Conservation (phyloP, 257 asterid species). For the Solanum clarkiae region DNA sequence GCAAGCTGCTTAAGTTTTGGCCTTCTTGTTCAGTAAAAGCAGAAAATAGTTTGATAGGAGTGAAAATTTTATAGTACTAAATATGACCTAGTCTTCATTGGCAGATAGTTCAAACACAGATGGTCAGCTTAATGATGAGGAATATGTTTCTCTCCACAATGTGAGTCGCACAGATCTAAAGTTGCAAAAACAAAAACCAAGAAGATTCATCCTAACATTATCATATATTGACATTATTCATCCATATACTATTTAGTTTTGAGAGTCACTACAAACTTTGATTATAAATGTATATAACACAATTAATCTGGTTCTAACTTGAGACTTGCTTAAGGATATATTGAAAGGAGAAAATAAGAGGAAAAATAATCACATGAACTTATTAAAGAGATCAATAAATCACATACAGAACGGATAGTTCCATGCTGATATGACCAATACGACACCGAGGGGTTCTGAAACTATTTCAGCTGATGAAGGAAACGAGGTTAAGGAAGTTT, state of each 20-base stretch:
- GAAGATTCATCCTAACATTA: not conserved
- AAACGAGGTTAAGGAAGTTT: slow-evolving; percentile 46
- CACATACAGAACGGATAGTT: slow-evolving; percentile 84
- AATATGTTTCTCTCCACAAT: not conserved
- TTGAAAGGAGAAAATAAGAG: not conserved
- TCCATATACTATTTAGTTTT: not conserved
- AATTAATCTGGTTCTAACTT: not conserved
- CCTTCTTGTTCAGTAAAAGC: not conserved
- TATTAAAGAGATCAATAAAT: not conserved
- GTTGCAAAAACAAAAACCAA: not conserved
- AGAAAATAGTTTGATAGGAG: not conserved
- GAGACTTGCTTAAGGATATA: not conserved
- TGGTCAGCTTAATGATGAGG: not conserved
- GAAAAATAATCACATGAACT: not conserved
- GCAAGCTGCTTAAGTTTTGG: not conserved
- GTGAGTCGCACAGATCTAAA: not conserved
- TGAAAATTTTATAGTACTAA: not conserved
- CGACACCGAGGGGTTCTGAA: slow-evolving; percentile 78
- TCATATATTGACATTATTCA: not conserved
- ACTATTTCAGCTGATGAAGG: slow-evolving; percentile 82
- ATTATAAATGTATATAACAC: not conserved
- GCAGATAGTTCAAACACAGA: not conserved
- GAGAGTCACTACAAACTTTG: not conserved
- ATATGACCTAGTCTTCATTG: not conserved
- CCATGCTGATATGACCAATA: slow-evolving; percentile 81